These are phyloP conservation scores for Podospora conica DNA, from an alignment of 495 filamentous ascomycete species.

Conservation along the genomic window DNA sequence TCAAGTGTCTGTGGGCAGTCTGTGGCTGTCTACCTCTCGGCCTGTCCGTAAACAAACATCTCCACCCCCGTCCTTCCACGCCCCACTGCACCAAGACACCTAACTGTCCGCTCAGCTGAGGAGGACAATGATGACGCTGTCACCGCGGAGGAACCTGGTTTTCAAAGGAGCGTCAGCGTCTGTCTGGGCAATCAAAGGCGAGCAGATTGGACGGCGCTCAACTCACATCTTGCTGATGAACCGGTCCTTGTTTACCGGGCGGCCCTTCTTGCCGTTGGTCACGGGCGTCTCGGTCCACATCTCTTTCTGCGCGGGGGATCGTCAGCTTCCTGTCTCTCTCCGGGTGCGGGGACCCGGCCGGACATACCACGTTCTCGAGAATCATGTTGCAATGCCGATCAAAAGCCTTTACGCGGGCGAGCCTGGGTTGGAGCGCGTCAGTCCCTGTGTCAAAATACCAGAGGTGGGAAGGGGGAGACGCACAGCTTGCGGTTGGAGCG, in stretches of 20 bases:
- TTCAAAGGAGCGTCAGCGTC: background rate
- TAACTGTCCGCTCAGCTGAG: background rate
- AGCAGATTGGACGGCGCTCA: background rate
- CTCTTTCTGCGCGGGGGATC: slow-evolving; percentile 56
- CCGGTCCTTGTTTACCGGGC: slow-evolving; percentile 92
- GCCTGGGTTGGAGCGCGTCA: slow-evolving; percentile 24
- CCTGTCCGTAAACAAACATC: too few relatives aligned
- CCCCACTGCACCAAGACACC: background rate
- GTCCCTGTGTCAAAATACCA: too few relatives aligned
- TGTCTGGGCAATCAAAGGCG: too few relatives aligned
- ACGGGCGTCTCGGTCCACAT: slow-evolving; percentile 97
- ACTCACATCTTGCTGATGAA: slow-evolving; percentile 97
- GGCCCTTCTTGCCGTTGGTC: slow-evolving; percentile 71
- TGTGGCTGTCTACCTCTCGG: too few relatives aligned
- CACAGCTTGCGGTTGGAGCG: slow-evolving; percentile 77
- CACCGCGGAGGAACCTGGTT: slow-evolving; percentile 4
- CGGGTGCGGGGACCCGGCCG: too few relatives aligned
- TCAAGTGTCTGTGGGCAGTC: too few relatives aligned
- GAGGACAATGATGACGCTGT: slow-evolving; percentile 7
- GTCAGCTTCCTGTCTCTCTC: slow-evolving; percentile 3
- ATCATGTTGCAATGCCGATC: slow-evolving; percentile 36
- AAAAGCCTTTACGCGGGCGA: slow-evolving; percentile 45
- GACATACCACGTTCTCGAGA: slow-evolving; percentile 29
- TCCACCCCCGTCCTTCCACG: background rate
- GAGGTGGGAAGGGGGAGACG: background rate